Evolutionary conservation across 2,329 filamentous ascomycete genomes (phyloP).

Genomic region (Neonectria magnoliae): DNA sequence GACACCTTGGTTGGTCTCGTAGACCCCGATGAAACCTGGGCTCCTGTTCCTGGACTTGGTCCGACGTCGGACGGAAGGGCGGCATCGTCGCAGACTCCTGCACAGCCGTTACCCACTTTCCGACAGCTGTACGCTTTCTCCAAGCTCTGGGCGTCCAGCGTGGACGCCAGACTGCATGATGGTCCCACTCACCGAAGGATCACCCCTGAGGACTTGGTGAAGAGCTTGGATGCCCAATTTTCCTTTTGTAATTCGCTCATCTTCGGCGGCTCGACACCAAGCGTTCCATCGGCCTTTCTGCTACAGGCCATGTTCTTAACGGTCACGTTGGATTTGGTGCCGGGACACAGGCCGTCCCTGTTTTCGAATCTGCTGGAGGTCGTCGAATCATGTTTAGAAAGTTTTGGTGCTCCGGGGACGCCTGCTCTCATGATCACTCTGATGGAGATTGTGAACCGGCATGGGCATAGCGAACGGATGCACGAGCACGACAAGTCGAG

Average conservation of each 20-base stretch:
- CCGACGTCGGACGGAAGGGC: not conserved
- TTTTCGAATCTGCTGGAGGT: constrained; percentile 51
- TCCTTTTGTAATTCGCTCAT: constrained; percentile 53
- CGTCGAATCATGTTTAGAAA: constrained; percentile 45
- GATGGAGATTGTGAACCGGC: constrained; percentile 49
- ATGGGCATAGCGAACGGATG: constrained; percentile 44
- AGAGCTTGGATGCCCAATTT: constrained; percentile 47
- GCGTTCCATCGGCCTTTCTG: constrained; percentile 49
- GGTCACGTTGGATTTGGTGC: constrained; percentile 47
- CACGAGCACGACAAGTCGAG: constrained; percentile 47
- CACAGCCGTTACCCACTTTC: constrained; percentile 53
- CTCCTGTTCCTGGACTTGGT: constrained; percentile 36
- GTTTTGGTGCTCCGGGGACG: constrained; percentile 48
- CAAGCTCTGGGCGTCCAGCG: constrained; percentile 45
- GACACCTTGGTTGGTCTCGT: constrained; percentile 25
- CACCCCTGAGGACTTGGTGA: constrained; percentile 45
- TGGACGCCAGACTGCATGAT: constrained; percentile 33
- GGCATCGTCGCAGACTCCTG: constrained; percentile 24
- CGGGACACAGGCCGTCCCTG: constrained; percentile 47
- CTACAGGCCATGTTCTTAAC: constrained; percentile 52
- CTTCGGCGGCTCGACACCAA: constrained; percentile 47
- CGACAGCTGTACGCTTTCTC: constrained; percentile 55
- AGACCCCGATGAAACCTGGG: constrained; percentile 32
- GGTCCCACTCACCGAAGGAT: constrained; percentile 22
- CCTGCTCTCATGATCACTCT: constrained; percentile 48